Evolutionary conservation across 345 rosid species (phyloP), one percentile per base, ranked within the genome.

Genomic region (Populus simonii): DNA sequence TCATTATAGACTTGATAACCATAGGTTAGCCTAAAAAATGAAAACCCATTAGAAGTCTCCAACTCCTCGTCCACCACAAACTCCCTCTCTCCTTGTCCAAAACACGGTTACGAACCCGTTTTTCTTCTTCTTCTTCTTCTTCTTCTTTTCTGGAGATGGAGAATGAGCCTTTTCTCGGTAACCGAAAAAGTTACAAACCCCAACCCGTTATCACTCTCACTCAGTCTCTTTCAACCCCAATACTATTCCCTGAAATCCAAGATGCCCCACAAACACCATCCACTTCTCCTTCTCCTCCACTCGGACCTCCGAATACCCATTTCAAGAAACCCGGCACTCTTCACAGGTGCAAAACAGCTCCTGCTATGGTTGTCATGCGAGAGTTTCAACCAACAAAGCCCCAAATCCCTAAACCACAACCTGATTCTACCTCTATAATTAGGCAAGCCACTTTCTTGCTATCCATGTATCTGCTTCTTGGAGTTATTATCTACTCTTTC

Each of bases 331-430:
- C 79, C 6, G 79, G 88, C 17, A 74, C 93, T 23, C 94, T 95
- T 67, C 97, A 85, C 70, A 84, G 99, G 16, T 88, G 84, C 71
- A 88, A 80, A 73, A 93, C 99, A 2, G 97, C 99, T 45, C 98
- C 99, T 12, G 99, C 97, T 65, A 85, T 95, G 94, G 85, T 87
- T 13, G 87, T 88, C 55, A 76, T 92, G 79, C 82, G 82, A 23
- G 89, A 90, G 80, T 68, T 82, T 9, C 81, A 81, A 59, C 33
- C 39, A 43, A 66, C 68, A 15, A 27, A 57, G 23, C 74, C 86
- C 33, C 68, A 70, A 63, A 57, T 41, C 3, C 86, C 81, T 10
- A 81, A 76, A 41, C 87, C 88, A 20, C 74, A 49, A 55, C 13
- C 81, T 18, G 80, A 75, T 29, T 82, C 86, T 33, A 77, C 36